phyloP scores from a whole-genome alignment of 2,329 filamentous ascomycete genomes.

The Exophiala alcalophila region DNA sequence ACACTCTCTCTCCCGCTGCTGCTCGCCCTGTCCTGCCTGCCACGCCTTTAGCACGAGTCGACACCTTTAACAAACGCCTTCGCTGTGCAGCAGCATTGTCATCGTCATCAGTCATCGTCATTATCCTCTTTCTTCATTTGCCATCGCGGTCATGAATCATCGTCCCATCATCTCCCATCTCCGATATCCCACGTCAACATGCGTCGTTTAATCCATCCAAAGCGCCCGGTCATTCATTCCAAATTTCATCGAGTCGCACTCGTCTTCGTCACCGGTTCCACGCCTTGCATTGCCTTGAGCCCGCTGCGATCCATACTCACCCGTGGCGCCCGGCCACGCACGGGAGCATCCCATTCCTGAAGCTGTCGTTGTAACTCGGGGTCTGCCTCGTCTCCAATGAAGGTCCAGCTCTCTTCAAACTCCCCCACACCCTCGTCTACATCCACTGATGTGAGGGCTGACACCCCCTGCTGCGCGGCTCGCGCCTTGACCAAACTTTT shows the following conservation, averaged over 20 bases:
- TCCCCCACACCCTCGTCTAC: slow-evolving; percentile 43
- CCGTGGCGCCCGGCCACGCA: slow-evolving; percentile 17
- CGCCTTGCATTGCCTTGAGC: slow-evolving; percentile 18
- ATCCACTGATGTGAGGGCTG: slow-evolving; percentile 33
- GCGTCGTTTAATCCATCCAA: no score
- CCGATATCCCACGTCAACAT: no score
- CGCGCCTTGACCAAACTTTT: slow-evolving; percentile 72
- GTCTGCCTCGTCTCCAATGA: slow-evolving; percentile 66
- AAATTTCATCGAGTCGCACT: slow-evolving; percentile 18
- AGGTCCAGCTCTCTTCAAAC: slow-evolving; percentile 85
- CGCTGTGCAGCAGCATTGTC: slow-evolving; percentile 3
- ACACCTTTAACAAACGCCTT: no score
- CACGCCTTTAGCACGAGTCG: no score
- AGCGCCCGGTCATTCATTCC: no score
- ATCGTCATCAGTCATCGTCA: no score
- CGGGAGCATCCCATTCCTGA: slow-evolving; percentile 31
- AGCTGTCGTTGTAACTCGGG: slow-evolving; percentile 40
- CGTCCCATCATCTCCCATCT: no score
- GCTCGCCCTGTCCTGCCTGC: no score
- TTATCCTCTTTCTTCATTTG: background rate
- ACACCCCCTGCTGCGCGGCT: slow-evolving; percentile 31
- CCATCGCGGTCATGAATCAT: background rate
- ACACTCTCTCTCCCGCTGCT: no score
- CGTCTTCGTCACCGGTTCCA: slow-evolving; percentile 21
- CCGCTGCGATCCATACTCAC: slow-evolving; percentile 21